A percentile compares a stretch with the other conserved stretches of the same genome.
Evolutionary conservation across 2,329 filamentous ascomycete species (phyloP).

Genomic region (Coleophoma crateriformis): DNA sequence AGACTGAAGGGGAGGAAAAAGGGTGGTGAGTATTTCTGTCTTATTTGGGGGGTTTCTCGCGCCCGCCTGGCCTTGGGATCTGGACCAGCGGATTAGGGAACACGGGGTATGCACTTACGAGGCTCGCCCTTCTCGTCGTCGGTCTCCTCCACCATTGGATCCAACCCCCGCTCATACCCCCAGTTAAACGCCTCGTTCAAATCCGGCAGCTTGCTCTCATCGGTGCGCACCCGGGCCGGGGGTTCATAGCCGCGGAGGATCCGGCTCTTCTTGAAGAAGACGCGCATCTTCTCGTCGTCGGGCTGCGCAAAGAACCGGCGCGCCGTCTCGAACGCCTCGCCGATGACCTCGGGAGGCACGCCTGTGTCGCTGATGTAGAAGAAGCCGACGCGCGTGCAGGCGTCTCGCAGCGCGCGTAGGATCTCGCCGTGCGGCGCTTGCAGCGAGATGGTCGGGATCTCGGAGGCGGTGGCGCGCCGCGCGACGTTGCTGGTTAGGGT

Average conservation of each 20-base stretch:
- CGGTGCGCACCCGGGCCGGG: conserved; percentile 3
- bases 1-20: too few relatives aligned
- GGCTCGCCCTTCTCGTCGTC: neutral
- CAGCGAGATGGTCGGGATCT: neutral
- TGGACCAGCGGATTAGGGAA: too few relatives aligned
- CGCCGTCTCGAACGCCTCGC: conserved; percentile 1
- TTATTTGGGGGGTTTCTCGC: too few relatives aligned
- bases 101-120: too few relatives aligned
- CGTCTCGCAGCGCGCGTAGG: conserved; percentile 18
- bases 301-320: conserved; percentile 2
- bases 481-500: neutral
- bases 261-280: conserved; percentile 25
- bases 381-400: conserved; percentile 16
- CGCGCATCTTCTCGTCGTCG: neutral
- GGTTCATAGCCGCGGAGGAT: conserved; percentile 30
- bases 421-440: neutral
- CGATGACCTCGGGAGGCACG: conserved; percentile 3
- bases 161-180: conserved; percentile 18
- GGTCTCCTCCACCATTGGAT: conserved; percentile 26
- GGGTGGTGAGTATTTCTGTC: too few relatives aligned
- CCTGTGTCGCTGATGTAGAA: conserved; percentile 16
- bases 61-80: too few relatives aligned
- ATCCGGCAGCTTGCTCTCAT: conserved; percentile 26
- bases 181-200: conserved; percentile 32
- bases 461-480: neutral